These are phyloP conservation scores for Xylariales sp. DNA, from an alignment of 2,329 filamentous ascomycete species.

Conservation along the genomic window DNA sequence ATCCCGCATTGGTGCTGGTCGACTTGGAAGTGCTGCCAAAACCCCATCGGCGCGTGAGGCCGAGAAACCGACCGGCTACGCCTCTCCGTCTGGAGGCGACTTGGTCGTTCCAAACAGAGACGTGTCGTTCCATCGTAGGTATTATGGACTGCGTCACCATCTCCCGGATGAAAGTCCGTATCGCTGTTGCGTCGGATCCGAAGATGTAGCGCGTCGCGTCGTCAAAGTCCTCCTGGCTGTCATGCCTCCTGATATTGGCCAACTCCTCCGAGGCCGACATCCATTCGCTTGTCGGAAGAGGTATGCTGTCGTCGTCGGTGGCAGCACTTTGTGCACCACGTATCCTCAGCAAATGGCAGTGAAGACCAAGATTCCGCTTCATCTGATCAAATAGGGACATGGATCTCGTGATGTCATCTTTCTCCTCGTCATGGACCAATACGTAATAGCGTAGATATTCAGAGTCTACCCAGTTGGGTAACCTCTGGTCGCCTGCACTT, in stretches of 20 bases:
- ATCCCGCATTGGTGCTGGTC: constrained; percentile 48
- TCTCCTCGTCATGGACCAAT: constrained; percentile 92
- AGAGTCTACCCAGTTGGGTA: constrained; percentile 83
- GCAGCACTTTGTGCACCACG: constrained; percentile 80
- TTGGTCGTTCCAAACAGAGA: constrained; percentile 94
- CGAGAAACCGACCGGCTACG: constrained; percentile 89
- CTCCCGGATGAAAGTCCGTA: constrained; percentile 86
- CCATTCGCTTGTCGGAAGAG: constrained; percentile 81
- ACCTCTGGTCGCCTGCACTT: constrained; percentile 65
- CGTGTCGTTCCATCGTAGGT: constrained; percentile 90
- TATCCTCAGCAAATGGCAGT: constrained; percentile 86
- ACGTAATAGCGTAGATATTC: constrained; percentile 96
- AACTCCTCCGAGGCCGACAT: constrained; percentile 83
- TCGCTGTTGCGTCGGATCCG: constrained; percentile 84
- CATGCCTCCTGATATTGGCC: constrained; percentile 63
- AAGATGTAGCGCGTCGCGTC: constrained; percentile 76
- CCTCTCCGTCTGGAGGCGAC: constrained; percentile 86
- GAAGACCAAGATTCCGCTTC: constrained; percentile 95
- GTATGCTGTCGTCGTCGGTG: constrained; percentile 85
- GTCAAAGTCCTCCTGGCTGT: constrained; percentile 65
- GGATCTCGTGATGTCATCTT: constrained; percentile 85
- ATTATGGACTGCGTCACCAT: constrained; percentile 93
- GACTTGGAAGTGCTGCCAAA: constrained; percentile 67
- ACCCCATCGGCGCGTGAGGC: constrained; percentile 83
- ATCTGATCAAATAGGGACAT: constrained; percentile 94